Evolutionary conservation across 202 grass and related monocot genomes (phyloP).

Genomic region (Setaria italica): DNA sequence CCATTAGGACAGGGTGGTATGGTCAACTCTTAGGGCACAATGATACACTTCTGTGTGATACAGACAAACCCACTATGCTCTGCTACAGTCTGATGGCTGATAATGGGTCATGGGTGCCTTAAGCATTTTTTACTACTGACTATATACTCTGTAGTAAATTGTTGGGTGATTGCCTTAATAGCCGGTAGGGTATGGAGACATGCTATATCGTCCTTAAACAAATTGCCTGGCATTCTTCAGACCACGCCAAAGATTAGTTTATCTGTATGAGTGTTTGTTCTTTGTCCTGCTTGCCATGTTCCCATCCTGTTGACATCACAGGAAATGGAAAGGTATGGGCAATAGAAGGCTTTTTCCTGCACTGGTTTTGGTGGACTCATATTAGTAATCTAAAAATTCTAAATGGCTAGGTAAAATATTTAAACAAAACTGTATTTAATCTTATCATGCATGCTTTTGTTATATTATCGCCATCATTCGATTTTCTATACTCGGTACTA

Average conservation of each 20-base stretch:
- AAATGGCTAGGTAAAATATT: background rate
- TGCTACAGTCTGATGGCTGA: conserved; percentile 27
- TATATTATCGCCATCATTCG: background rate
- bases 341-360: background rate
- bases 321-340: conserved; percentile 3
- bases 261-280: background rate
- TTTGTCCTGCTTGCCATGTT: conserved; percentile 3
- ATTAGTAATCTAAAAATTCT: background rate
- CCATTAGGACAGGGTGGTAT: conserved; percentile 41
- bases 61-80: conserved; percentile 62
- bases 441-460: background rate
- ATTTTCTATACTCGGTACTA: background rate
- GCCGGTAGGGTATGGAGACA: background rate
- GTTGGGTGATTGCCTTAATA: background rate
- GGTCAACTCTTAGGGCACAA: conserved; percentile 67
- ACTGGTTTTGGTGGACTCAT: background rate
- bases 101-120: background rate
- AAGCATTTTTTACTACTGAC: background rate
- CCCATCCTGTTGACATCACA: conserved; percentile 3
- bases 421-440: background rate
- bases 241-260: conserved; percentile 15
- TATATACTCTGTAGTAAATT: background rate
- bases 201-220: background rate
- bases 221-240: background rate
- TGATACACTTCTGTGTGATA: conserved; percentile 55